Base-by-base conservation (phyloP, 2,329 filamentous ascomycete species). In the Botryotinia narcissicola region DNA sequence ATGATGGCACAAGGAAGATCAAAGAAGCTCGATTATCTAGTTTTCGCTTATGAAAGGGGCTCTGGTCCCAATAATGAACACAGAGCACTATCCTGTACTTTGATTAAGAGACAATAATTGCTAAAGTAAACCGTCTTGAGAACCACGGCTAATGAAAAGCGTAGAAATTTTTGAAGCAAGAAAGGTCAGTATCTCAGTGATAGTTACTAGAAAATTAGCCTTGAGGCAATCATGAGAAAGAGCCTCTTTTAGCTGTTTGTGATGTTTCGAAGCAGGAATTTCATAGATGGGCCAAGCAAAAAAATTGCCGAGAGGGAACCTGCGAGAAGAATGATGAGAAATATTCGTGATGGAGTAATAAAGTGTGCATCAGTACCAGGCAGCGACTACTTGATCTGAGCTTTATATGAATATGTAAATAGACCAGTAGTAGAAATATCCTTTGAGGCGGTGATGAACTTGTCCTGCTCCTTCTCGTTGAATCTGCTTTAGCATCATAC, bases 321-420 rank as follows among this genome's bases (percentile, higher is more conserved):
- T 48, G 9, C 20, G 46, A 48, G 44, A 10, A 25, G 6, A 20
- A 20, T 4, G 20, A 25, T 25, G 20, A 20, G 9, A 48, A 48
- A 0, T 22, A 48, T 10, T 22, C 46, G 7, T 20, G 1, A 12
- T n/a, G n/a, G n/a, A n/a, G n/a, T n/a, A n/a, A n/a, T n/a, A 4
- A 22, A 46, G 44, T 9, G 8, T 46, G 20, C 10, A 48, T 8
- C 20, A 22, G 22, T 9, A 48, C 20, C 10, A 9, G 46, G 10
- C 46, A 20, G 46, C 9, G 46, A 48, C 8, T 48, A 10, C 4
- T 22, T 1, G 46, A 48, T 8, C 8, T 25, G 20, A 48, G 8
- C 20, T 48, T 22, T 48, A 48, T 10, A 4, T 48, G 46, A 20
- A 25, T 22, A 22, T 48, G 8, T 48, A 22, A 22, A 22, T 22